Evolutionary conservation across 176 grass and related monocot species (phyloP).

Genomic region (Hyparrhenia diplandra): DNA sequence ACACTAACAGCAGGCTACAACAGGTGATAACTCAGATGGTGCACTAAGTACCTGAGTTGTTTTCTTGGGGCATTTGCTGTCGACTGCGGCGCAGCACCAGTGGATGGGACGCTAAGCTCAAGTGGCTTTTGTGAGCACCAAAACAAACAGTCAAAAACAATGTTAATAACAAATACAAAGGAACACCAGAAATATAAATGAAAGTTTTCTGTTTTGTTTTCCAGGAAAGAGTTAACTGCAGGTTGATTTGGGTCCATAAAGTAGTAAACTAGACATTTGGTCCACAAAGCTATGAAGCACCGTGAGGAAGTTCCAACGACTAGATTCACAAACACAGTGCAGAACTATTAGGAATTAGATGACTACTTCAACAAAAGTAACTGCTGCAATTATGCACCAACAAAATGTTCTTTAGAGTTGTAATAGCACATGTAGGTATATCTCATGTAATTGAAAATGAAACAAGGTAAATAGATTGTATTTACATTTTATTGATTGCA

Average conservation of each 20-base stretch:
- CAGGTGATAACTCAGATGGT: neutral
- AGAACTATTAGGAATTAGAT: neutral
- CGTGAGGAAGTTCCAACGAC: too few relatives aligned
- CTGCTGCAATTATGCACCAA: neutral
- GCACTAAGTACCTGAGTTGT: conserved; percentile 51
- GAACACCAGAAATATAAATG: neutral
- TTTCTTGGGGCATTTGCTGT: conserved; percentile 52
- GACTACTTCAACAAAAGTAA: neutral
- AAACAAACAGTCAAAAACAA: conserved; percentile 9
- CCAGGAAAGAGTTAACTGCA: neutral
- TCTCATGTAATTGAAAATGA: neutral
- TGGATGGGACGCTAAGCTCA: conserved; percentile 55
- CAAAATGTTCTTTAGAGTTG: neutral
- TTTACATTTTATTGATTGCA: neutral
- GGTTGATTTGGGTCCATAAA: neutral
- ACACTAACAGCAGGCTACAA: neutral
- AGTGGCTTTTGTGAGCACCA: conserved; percentile 36
- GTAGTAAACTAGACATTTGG: neutral
- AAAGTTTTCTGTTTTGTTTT: too few relatives aligned
- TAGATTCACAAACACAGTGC: neutral
- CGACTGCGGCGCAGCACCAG: conserved; percentile 19
- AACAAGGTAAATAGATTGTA: neutral
- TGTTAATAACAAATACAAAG: conserved; percentile 11
- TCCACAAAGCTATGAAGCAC: neutral
- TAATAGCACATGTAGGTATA: neutral